Evolutionary conservation across 2,329 filamentous ascomycete genomes (phyloP).

Genomic region (Curvularia verruculosa): DNA sequence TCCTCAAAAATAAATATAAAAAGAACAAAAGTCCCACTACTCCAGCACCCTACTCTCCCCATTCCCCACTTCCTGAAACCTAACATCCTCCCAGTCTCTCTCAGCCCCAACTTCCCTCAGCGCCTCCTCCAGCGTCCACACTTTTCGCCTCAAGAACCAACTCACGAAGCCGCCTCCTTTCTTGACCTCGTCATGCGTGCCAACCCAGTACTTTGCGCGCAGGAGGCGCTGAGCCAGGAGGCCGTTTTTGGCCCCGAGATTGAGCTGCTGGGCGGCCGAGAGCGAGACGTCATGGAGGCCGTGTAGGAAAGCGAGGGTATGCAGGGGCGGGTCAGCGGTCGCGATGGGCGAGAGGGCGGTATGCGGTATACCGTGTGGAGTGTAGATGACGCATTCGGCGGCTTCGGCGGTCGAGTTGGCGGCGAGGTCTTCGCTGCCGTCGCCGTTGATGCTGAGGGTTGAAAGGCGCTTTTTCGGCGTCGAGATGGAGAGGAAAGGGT

Average conservation of each 20-base stretch:
- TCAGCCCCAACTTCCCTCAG: constrained; percentile 55
- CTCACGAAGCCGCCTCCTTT: constrained; percentile 63
- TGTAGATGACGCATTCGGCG: constrained; percentile 66
- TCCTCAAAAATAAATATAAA: no score
- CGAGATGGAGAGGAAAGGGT: constrained; percentile 33
- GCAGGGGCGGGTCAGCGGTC: constrained; percentile 54
- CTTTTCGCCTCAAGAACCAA: constrained; percentile 54
- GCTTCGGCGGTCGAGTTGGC: constrained; percentile 23
- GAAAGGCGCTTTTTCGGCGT: constrained; percentile 40
- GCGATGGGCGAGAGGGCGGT: constrained; percentile 55
- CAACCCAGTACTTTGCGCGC: constrained; percentile 67
- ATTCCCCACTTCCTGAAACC: constrained; percentile 59
- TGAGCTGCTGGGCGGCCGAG: constrained; percentile 61
- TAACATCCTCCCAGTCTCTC: constrained; percentile 40
- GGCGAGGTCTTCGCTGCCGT: constrained; percentile 29
- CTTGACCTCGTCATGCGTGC: constrained; percentile 70
- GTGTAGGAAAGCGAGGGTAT: constrained; percentile 66
- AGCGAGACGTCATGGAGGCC: constrained; percentile 68
- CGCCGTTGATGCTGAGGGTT: constrained; percentile 41
- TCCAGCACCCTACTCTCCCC: constrained; percentile 62
- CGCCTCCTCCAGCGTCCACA: constrained; percentile 55
- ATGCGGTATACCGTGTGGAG: constrained; percentile 65
- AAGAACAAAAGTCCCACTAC: constrained; percentile 26
- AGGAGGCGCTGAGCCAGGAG: constrained; percentile 61
- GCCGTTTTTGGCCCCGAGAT: constrained; percentile 68